phyloP scores from a whole-genome alignment of 768 basidiomycete genomes.

The Podaxis carcinomalis region DNA sequence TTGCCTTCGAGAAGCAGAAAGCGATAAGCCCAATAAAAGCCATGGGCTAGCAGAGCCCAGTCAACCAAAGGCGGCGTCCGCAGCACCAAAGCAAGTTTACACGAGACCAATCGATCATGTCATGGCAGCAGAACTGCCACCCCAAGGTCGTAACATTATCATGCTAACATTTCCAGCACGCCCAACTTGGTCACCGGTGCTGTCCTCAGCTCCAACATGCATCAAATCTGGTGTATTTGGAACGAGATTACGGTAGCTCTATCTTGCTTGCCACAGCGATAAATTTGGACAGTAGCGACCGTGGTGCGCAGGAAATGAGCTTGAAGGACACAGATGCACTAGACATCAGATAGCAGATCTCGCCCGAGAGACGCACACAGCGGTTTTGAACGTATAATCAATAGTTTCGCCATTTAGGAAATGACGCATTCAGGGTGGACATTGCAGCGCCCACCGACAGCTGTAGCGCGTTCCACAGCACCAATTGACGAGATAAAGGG shows the following conservation, averaged over 20 bases:
- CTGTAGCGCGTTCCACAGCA: background rate
- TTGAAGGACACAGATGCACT: background rate
- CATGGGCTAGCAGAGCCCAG: background rate
- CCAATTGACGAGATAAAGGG: background rate
- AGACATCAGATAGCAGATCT: background rate
- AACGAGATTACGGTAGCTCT: background rate
- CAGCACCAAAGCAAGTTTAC: background rate
- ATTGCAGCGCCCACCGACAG: background rate
- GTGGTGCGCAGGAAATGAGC: background rate
- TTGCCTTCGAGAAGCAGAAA: background rate
- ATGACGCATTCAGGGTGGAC: constrained; percentile 6
- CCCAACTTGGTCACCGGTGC: background rate
- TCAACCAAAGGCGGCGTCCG: background rate
- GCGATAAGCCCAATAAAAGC: background rate
- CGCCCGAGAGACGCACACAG: background rate
- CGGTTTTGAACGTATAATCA: background rate
- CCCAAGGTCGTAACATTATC: background rate
- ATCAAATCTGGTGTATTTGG: background rate
- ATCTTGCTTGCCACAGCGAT: background rate
- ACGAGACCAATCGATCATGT: background rate
- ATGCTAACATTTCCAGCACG: background rate
- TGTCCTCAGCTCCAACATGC: background rate
- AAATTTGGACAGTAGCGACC: background rate
- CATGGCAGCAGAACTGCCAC: background rate
- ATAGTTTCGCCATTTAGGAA: background rate